phyloP scores from a whole-genome alignment of 805 yeast species.

The Candida qinlingensis region DNA sequence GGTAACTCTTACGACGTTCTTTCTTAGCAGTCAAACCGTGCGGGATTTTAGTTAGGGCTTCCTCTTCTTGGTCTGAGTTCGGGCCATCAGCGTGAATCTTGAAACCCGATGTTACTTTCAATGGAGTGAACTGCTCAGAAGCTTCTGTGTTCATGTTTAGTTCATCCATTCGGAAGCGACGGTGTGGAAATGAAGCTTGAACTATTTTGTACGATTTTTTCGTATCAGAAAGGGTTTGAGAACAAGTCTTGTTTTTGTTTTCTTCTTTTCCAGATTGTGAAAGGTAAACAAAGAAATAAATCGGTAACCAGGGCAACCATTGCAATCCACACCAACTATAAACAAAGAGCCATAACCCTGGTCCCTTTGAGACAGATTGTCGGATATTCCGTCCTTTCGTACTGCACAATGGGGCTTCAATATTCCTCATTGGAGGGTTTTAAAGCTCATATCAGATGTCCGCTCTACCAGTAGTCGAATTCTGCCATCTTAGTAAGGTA shows the following conservation, averaged over 20 bases:
- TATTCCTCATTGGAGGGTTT: no score
- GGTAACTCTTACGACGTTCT: conserved; percentile 25
- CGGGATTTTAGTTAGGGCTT: conserved; percentile 30
- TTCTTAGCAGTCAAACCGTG: conserved; percentile 38
- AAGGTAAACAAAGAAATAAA: neutral
- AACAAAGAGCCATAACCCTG: no score
- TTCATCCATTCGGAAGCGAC: neutral
- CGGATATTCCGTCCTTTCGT: no score
- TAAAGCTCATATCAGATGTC: no score
- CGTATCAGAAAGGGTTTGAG: neutral
- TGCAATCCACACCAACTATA: no score
- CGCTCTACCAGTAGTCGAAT: no score
- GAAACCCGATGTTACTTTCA: conserved; percentile 14
- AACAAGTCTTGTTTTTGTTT: neutral
- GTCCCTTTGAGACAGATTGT: neutral
- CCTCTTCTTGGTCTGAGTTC: conserved; percentile 7
- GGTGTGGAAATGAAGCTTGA: no score
- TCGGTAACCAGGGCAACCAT: neutral
- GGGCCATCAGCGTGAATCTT: conserved; percentile 15
- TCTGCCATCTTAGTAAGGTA: no score
- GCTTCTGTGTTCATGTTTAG: conserved; percentile 5
- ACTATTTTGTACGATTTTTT: no score
- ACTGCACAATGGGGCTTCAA: no score
- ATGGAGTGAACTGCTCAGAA: conserved; percentile 21
- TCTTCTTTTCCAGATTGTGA: neutral